Conservation (phyloP, 805 yeast genomes). For the Wickerhamiella sorbophila region DNA sequence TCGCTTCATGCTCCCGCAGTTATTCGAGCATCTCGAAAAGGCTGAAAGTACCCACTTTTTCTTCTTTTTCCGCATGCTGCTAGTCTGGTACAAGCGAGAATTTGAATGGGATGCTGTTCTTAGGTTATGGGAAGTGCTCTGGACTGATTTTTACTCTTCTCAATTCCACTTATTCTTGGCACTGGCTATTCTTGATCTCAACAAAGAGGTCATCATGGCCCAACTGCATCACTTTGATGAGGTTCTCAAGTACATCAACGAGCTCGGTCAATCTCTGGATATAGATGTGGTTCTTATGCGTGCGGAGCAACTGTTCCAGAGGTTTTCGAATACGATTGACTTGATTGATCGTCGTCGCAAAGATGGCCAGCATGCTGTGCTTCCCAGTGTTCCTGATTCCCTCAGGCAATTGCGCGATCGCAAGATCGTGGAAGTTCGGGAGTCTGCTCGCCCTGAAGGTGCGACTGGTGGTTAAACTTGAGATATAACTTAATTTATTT, state of each 20-base stretch:
- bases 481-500: no score
- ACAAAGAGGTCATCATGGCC: slow-evolving; percentile 61
- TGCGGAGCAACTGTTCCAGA: slow-evolving; percentile 67
- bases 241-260: slow-evolving; percentile 84
- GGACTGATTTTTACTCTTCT: slow-evolving; percentile 76
- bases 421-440: slow-evolving; percentile 51
- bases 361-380: neutral
- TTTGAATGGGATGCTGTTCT: slow-evolving; percentile 64
- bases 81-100: slow-evolving; percentile 93
- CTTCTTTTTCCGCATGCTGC: slow-evolving; percentile 85
- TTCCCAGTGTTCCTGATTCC: slow-evolving; percentile 27
- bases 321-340: slow-evolving; percentile 66
- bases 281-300: slow-evolving; percentile 67
- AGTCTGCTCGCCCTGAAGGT: slow-evolving; percentile 28
- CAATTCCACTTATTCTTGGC: slow-evolving; percentile 84
- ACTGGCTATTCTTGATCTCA: slow-evolving; percentile 75
- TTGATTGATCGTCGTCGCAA: slow-evolving; percentile 41
- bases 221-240: slow-evolving; percentile 75
- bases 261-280: slow-evolving; percentile 61
- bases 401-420: slow-evolving; percentile 47
- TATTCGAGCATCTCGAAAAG: slow-evolving; percentile 68
- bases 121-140: slow-evolving; percentile 80
- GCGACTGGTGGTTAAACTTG: slow-evolving; percentile 24
- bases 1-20: slow-evolving; percentile 78
- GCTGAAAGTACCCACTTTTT: slow-evolving; percentile 85